A percentile compares a stretch with the other conserved stretches of the same genome.
These are phyloP conservation scores for Avena eriantha DNA, from an alignment of 176 grass and related monocot genomes.

Conservation along the genomic window DNA sequence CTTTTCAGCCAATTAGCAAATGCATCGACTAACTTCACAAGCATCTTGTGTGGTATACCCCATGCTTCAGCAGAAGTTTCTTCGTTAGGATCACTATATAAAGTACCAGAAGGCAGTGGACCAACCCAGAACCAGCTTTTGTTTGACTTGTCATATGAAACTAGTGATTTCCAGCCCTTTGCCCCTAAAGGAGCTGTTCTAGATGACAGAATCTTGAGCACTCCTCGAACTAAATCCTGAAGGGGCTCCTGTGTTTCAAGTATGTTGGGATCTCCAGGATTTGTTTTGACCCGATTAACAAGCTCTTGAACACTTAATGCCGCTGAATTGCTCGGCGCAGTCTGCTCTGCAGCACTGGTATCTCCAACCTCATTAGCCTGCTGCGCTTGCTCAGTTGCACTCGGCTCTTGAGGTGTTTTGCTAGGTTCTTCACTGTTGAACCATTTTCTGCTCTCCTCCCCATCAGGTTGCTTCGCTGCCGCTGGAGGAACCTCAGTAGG, in stretches of 20 bases:
- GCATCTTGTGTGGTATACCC: conserved; percentile 99
- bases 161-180: conserved; percentile 89
- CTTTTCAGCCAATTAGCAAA: conserved; percentile 99
- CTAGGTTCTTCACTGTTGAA: conserved; percentile 47
- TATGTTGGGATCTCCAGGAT: conserved; percentile 91
- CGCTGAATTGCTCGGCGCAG: conserved; percentile 42
- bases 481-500: conserved; percentile 49
- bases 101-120: conserved; percentile 52
- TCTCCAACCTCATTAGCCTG: conserved; percentile 50
- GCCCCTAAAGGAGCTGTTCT: conserved; percentile 95
- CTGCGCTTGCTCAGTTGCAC: conserved; percentile 48
- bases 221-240: conserved; percentile 93
- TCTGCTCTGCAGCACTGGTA: conserved; percentile 49
- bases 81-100: conserved; percentile 73
- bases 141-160: conserved; percentile 85
- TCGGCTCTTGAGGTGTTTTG: conserved; percentile 54
- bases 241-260: conserved; percentile 99
- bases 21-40: conserved; percentile 97
- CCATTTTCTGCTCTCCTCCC: conserved; percentile 52
- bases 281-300: conserved; percentile 75
- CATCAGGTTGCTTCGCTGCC: conserved; percentile 46
- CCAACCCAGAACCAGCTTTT: conserved; percentile 95
- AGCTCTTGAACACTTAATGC: conserved; percentile 85
- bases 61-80: conserved; percentile 96
- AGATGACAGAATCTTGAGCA: conserved; percentile 92